Evolutionary conservation across 148 eudicot genomes (phyloP), one percentile per base, ranked within the genome.

Genomic region (Silene conica): DNA sequence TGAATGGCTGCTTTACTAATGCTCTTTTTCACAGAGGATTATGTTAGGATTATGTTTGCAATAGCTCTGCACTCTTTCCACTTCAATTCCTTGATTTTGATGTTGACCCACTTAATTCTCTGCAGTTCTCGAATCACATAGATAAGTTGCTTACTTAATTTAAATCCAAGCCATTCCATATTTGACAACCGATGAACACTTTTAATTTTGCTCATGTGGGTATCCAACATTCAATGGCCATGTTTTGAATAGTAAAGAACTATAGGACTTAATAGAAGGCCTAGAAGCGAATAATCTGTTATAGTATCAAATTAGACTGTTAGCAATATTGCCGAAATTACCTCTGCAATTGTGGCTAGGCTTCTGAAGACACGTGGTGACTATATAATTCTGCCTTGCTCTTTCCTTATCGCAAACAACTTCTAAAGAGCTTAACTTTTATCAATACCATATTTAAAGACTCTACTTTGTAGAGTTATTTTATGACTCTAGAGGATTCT

Each of bases 11-110:
- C 25, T 74, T 11, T 70, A 20, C 21, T 66, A 5, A 26, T 41
- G 14, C 64, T 60, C 62, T 54, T 13, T 13, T 48, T 65, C 46
- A 19, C 76, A 93, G n/a, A n/a, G n/a, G n/a, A n/a, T n/a, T n/a
- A n/a, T n/a, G n/a, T n/a, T n/a, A n/a, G 98, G 98, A 97, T 55
- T 94, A 94, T 82, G 98, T 94, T 8, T 97, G 98, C 70, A 94
- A 94, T 82, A 91, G 91, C 82, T 87, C 98, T 21, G 97, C 98
- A 73, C 97, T 94, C 67, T 94, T 94, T 78, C 97, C 98, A 63
- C 93, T 94, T 50, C 97, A 94, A 83, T 76, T 94, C 74, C 85
- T 94, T 67, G 98, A 97, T 61, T 94, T 82, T 87, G 98, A 94
- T 77, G 96, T 94, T 11, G 98, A 91, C 70, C 98, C 93, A 15